These are phyloP conservation scores for Teratosphaeria destructans DNA, from an alignment of 2,329 filamentous ascomycete genomes.

Conservation along the genomic window DNA sequence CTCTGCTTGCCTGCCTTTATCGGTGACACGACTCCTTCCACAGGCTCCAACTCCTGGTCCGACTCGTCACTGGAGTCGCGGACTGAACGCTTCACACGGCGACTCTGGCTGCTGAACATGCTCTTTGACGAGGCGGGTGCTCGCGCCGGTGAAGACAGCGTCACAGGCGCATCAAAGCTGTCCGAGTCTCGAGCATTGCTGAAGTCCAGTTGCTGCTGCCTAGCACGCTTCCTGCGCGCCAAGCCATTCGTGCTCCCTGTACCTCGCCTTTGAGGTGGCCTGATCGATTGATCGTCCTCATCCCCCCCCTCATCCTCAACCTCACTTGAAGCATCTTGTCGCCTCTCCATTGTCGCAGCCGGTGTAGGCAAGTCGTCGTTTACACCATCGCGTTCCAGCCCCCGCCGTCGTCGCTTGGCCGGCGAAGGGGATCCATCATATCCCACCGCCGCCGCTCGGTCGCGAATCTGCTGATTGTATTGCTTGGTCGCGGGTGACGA, in stretches of 20 bases:
- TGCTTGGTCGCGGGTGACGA: conserved; percentile 28
- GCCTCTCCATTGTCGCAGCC: conserved; percentile 10
- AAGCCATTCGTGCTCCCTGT: conserved; percentile 1
- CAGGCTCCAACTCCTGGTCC: conserved; percentile 9
- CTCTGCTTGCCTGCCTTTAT: not conserved
- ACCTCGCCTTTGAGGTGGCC: conserved; percentile 11
- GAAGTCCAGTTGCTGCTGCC: conserved; percentile 25
- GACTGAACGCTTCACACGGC: conserved; percentile 2
- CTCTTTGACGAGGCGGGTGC: conserved; percentile 10
- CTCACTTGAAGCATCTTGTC: conserved; percentile 7
- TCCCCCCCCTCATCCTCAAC: conserved; percentile 8
- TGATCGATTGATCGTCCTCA: conserved; percentile 14
- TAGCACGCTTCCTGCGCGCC: conserved; percentile 13
- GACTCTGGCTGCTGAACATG: conserved; percentile 19
- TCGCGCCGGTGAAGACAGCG: conserved; percentile 10
- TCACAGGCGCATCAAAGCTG: conserved; percentile 15
- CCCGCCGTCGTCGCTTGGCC: conserved; percentile 14
- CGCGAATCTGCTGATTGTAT: conserved; percentile 23
- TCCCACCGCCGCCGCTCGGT: conserved; percentile 26
- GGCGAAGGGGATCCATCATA: conserved; percentile 18
- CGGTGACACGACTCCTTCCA: not conserved
- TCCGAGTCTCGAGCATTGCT: conserved; percentile 10
- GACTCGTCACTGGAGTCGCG: conserved; percentile 15
- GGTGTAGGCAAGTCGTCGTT: conserved; percentile 15
- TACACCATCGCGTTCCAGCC: not conserved